Conservation (phyloP, 192 early-diverging fungal genomes). For the Coemansia sp. region DNA sequence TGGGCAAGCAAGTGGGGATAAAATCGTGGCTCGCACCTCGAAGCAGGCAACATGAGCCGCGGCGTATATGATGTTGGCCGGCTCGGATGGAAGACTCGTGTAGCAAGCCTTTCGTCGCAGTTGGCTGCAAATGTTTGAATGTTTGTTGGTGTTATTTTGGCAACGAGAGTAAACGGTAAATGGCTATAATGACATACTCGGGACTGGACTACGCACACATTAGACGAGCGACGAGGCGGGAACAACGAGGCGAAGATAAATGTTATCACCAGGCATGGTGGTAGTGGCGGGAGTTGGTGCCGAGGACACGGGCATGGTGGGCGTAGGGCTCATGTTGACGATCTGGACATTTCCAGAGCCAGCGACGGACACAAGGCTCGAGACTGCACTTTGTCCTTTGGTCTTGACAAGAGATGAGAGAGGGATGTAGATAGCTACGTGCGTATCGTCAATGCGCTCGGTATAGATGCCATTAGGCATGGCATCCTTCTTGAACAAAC, state of each 20-base stretch:
- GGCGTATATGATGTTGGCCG: no score
- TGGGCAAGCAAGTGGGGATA: no score
- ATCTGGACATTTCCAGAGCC: conserved; percentile 21
- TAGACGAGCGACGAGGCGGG: conserved; percentile 15
- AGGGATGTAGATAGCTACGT: conserved; percentile 42
- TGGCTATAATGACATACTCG: background rate
- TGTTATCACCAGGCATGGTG: conserved; percentile 11
- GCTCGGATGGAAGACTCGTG: no score
- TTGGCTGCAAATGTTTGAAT: no score
- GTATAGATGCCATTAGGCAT: conserved; percentile 27
- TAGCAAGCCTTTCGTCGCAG: no score
- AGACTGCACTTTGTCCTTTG: conserved; percentile 21
- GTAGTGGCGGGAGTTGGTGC: conserved; percentile 34
- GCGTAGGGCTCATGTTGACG: conserved; percentile 31
- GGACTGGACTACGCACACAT: background rate
- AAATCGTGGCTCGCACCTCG: no score
- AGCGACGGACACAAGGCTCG: conserved; percentile 25
- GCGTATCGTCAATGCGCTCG: conserved; percentile 26
- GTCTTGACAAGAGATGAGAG: conserved; percentile 28
- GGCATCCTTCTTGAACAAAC: conserved; percentile 19
- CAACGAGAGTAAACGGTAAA: background rate
- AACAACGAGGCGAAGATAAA: conserved; percentile 39
- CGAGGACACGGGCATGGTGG: conserved; percentile 23
- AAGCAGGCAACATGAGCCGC: no score
- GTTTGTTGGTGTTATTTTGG: background rate